These are phyloP conservation scores for Apiotrichum siamense DNA, from an alignment of 1,284 basidiomycete species.

Conservation along the genomic window DNA sequence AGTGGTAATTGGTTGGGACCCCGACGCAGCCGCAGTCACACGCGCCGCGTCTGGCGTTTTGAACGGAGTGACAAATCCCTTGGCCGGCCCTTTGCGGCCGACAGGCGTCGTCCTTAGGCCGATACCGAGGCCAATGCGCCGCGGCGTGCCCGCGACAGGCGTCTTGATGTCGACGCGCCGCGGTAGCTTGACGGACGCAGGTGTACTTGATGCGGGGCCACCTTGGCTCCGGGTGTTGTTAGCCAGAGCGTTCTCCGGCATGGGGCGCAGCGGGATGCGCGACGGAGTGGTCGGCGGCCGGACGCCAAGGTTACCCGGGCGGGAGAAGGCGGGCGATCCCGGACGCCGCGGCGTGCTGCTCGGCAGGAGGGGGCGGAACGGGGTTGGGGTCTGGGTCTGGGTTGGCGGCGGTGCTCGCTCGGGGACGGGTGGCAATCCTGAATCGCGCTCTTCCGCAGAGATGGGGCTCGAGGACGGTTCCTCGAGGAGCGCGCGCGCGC, in stretches of 20 bases:
- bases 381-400: background rate
- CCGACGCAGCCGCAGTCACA: no score
- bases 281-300: conserved; percentile 14
- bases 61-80: conserved; percentile 43
- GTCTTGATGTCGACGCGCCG: conserved; percentile 28
- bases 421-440: no score
- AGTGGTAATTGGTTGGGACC: background rate
- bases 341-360: background rate
- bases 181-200: conserved; percentile 2
- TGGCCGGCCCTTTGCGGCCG: conserved; percentile 9
- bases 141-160: conserved; percentile 18
- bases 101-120: conserved; percentile 27
- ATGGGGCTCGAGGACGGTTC: conserved; percentile 2
- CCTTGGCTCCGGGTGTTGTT: no score
- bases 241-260: conserved; percentile 25
- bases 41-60: conserved; percentile 18
- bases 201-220: background rate
- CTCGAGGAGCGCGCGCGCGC: background rate
- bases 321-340: background rate
- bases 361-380: background rate
- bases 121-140: conserved; percentile 42
- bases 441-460: no score
- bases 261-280: conserved; percentile 23
- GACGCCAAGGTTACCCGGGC: background rate
- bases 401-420: no score